A percentile compares a stretch with the other conserved stretches of the same genome.
Conservation (phyloP, 2,329 filamentous ascomycete species). For the Fusarium guadeloupense region DNA sequence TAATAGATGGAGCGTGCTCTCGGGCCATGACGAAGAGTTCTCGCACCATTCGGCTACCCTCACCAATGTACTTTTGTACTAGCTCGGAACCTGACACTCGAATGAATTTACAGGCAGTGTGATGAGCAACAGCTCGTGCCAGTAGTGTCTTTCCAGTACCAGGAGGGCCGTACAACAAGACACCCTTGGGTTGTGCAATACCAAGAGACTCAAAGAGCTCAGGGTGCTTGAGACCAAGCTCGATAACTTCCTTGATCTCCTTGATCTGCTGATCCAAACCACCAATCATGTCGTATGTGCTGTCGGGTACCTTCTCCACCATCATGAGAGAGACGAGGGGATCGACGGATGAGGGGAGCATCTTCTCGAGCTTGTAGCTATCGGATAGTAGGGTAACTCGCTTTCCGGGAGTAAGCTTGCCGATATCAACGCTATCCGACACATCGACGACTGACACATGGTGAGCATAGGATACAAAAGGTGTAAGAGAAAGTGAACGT, state of each 20-base stretch:
- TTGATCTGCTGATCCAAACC: slow-evolving; percentile 99
- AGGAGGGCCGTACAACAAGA: slow-evolving; percentile 93
- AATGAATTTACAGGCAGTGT: slow-evolving; percentile 99
- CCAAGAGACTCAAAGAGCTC: slow-evolving; percentile 99
- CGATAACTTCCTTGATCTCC: slow-evolving; percentile 99
- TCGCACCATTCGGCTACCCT: slow-evolving; percentile 97
- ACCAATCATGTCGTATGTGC: slow-evolving; percentile 99
- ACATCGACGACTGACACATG: slow-evolving; percentile 83
- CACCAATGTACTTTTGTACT: slow-evolving; percentile 99
- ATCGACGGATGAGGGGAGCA: slow-evolving; percentile 96
- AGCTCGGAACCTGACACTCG: slow-evolving; percentile 94
- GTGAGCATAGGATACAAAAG: not conserved
- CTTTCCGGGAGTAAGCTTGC: slow-evolving; percentile 96
- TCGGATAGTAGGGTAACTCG: slow-evolving; percentile 96
- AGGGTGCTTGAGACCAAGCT: slow-evolving; percentile 96
- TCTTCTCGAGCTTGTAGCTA: slow-evolving; percentile 98
- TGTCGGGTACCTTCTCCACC: slow-evolving; percentile 99
- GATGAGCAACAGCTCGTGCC: slow-evolving; percentile 94
- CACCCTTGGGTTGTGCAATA: slow-evolving; percentile 97
- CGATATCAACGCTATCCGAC: slow-evolving; percentile 90
- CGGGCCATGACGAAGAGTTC: slow-evolving; percentile 99
- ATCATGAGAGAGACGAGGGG: slow-evolving; percentile 99
- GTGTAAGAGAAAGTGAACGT: slow-evolving; percentile 46
- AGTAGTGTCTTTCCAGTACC: slow-evolving; percentile 97
- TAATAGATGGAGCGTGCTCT: slow-evolving; percentile 97